A percentile compares a stretch with the other conserved stretches of the same genome.
These are phyloP conservation scores for Ambrosia hybrid DNA, from an alignment of 140 eudicot genomes.

Conservation along the genomic window DNA sequence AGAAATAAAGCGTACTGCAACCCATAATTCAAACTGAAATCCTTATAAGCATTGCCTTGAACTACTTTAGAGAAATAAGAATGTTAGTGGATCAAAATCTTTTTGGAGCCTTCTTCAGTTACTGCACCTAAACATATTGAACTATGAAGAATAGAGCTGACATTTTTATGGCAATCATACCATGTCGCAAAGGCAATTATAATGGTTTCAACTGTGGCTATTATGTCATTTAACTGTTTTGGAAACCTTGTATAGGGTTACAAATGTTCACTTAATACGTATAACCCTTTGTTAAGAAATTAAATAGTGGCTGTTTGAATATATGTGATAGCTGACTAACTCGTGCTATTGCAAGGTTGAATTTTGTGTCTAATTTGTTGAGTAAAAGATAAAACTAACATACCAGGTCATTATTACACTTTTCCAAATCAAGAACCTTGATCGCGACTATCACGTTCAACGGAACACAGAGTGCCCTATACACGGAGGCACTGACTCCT, in stretches of 20 bases:
- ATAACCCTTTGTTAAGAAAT: background rate
- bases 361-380: background rate
- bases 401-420: slow-evolving; percentile 97
- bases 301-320: background rate
- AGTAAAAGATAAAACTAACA: slow-evolving; percentile 18
- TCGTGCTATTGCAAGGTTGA: background rate
- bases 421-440: slow-evolving; percentile 95
- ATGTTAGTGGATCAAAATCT: background rate
- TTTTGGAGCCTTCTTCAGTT: slow-evolving; percentile 15
- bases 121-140: slow-evolving; percentile 20
- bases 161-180: background rate
- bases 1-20: slow-evolving; percentile 2
- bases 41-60: background rate
- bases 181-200: slow-evolving; percentile 13
- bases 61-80: slow-evolving; percentile 4
- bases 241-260: slow-evolving; percentile 1
- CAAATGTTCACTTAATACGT: background rate
- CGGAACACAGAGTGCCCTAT: slow-evolving; percentile 84
- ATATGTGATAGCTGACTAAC: background rate
- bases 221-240: slow-evolving; percentile 1
- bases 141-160: slow-evolving; percentile 7
- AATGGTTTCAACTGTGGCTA: background rate
- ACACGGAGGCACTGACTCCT: slow-evolving; percentile 95
- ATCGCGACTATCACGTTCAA: slow-evolving; percentile 79
- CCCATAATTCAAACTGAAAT: slow-evolving; percentile 15